Evolutionary conservation across 768 basidiomycete species (phyloP).

Genomic region (Leucocoprinus leucothites): DNA sequence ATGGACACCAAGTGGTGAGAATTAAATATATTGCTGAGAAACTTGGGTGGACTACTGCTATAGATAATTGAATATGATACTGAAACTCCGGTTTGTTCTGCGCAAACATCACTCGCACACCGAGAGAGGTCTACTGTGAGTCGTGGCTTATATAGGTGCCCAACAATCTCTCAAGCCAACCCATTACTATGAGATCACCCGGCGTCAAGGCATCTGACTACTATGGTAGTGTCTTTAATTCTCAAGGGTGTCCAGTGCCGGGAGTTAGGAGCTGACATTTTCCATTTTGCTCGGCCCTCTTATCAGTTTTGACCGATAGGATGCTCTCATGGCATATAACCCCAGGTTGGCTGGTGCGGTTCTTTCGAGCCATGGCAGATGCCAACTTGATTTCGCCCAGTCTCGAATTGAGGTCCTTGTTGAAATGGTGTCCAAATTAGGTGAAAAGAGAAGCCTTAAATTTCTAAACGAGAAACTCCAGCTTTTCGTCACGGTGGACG

Average conservation of each 20-base stretch:
- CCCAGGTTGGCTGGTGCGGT: slow-evolving; percentile 71
- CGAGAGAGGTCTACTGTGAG: too few species aligned
- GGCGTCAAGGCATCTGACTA: too few species aligned
- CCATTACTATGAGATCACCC: too few species aligned
- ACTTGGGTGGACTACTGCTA: too few species aligned
- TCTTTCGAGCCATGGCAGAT: slow-evolving; percentile 82
- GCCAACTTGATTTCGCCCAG: slow-evolving; percentile 78
- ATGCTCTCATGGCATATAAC: slow-evolving; percentile 84
- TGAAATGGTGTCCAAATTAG: slow-evolving; percentile 75
- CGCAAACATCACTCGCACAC: too few species aligned
- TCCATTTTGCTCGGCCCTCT: not conserved
- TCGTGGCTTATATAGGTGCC: too few species aligned
- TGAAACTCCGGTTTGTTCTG: too few species aligned
- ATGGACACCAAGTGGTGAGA: too few species aligned
- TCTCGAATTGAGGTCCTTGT: slow-evolving; percentile 90
- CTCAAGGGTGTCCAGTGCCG: slow-evolving; percentile 88
- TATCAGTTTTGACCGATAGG: slow-evolving; percentile 34
- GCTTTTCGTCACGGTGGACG: slow-evolving; percentile 87
- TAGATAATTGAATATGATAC: too few species aligned
- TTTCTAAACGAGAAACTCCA: slow-evolving; percentile 83
- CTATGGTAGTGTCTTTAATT: slow-evolving; percentile 75
- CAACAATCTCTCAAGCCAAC: too few species aligned
- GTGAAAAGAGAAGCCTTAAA: slow-evolving; percentile 57
- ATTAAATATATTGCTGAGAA: too few species aligned
- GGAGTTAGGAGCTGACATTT: slow-evolving; percentile 46